Evolutionary conservation across 177 flowering plant species (phyloP).

Genomic region (Vitis hybrid): DNA sequence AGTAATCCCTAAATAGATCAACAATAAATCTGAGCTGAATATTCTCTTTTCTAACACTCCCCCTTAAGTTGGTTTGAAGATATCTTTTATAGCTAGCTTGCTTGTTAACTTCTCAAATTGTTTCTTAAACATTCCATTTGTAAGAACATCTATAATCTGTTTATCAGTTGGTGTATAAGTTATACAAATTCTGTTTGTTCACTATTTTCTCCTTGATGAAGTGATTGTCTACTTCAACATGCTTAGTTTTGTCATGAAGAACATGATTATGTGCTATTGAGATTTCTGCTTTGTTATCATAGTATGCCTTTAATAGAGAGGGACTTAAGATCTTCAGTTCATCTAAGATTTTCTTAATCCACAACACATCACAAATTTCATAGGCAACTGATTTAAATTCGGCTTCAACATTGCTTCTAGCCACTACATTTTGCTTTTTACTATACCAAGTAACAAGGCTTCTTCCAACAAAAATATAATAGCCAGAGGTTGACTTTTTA

Average conservation of each 20-base stretch:
- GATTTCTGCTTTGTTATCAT: neutral
- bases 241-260: neutral
- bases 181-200: neutral
- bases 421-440: neutral
- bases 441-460: neutral
- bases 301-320: neutral
- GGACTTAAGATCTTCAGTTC: neutral
- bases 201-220: neutral
- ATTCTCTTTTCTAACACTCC: too few species aligned
- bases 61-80: too few species aligned
- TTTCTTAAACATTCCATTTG: too few species aligned
- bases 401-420: neutral
- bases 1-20: too few species aligned
- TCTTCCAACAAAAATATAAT: neutral
- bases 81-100: too few species aligned
- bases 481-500: neutral
- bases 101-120: too few species aligned
- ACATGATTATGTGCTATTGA: too few species aligned
- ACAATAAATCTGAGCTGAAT: too few species aligned
- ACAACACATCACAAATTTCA: neutral
- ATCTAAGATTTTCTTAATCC: neutral
- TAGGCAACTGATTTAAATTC: neutral
- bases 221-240: neutral
- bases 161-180: neutral
- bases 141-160: neutral